phyloP scores from a whole-genome alignment of 805 yeast species.

The Schwanniomyces yamadae region DNA sequence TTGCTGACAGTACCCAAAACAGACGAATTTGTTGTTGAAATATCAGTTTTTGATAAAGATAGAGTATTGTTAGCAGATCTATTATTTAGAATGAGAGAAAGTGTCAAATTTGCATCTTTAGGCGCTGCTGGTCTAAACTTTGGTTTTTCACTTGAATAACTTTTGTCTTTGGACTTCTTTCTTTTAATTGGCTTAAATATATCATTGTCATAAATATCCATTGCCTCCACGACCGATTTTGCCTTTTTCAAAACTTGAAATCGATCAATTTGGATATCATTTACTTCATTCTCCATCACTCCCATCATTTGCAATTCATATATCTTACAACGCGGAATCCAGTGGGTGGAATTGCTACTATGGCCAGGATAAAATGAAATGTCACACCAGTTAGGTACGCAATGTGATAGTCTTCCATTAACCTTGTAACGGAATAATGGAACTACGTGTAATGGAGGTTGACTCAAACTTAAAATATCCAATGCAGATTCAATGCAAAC shows the following conservation, averaged over 20 bases:
- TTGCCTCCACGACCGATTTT: conserved; percentile 52
- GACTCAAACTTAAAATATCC: conserved; percentile 83
- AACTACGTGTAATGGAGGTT: conserved; percentile 89
- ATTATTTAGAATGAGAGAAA: conserved; percentile 26
- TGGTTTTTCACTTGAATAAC: background rate
- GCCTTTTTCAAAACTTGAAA: conserved; percentile 37
- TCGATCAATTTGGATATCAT: conserved; percentile 64
- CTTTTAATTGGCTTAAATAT: conserved; percentile 42
- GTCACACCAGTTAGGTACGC: conserved; percentile 95
- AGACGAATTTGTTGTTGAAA: conserved; percentile 31
- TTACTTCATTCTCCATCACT: conserved; percentile 84
- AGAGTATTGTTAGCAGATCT: conserved; percentile 13
- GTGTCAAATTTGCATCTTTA: conserved; percentile 21
- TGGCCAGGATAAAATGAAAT: conserved; percentile 82
- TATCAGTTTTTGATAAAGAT: conserved; percentile 22
- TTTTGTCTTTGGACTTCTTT: background rate
- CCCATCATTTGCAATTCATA: conserved; percentile 99
- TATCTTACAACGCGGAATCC: conserved; percentile 94
- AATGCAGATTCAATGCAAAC: conserved; percentile 79
- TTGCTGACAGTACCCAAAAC: conserved; percentile 39
- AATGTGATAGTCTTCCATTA: conserved; percentile 54
- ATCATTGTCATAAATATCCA: conserved; percentile 65
- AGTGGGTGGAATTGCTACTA: conserved; percentile 46
- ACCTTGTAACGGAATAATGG: conserved; percentile 76
- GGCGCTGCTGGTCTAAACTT: conserved; percentile 4